Conservation (phyloP, 371 early-diverging fungal species). For the Syncephalis plumigaleata region DNA sequence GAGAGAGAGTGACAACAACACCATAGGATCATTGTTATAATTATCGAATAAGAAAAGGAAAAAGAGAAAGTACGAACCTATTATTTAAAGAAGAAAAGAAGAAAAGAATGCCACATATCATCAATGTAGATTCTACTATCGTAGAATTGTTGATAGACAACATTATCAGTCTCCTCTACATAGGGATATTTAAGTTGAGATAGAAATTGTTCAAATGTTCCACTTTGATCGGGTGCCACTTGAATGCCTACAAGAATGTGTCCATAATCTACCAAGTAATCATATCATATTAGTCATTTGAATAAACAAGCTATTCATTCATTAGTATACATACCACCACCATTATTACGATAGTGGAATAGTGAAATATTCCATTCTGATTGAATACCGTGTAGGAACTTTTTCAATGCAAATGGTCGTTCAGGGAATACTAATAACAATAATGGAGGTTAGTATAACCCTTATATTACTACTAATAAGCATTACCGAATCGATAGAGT, state of each 20-base stretch:
- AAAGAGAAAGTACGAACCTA: too few species aligned
- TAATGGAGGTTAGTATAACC: background rate
- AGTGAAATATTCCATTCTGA: conserved; percentile 77
- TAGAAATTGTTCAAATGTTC: conserved; percentile 48
- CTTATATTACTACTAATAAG: background rate
- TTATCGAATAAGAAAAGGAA: too few species aligned
- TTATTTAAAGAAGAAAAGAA: too few species aligned
- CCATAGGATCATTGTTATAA: too few species aligned
- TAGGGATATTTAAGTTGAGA: conserved; percentile 57
- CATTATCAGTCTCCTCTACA: conserved; percentile 81
- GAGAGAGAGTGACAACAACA: too few species aligned
- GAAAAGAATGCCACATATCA: too few species aligned
- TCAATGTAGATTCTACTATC: background rate
- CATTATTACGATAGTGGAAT: conserved; percentile 94
- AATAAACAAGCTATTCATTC: conserved; percentile 1
- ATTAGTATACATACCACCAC: conserved; percentile 42
- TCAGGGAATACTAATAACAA: conserved; percentile 68
- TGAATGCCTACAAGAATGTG: conserved; percentile 86
- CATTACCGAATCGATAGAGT: conserved; percentile 64
- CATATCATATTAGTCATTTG: background rate
- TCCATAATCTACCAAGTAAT: conserved; percentile 49
- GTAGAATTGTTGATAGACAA: conserved; percentile 57
- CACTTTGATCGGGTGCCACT: conserved; percentile 46
- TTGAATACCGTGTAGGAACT: conserved; percentile 59
- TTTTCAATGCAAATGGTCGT: conserved; percentile 76